Evolutionary conservation across 495 filamentous ascomycete genomes (phyloP), one percentile per base, ranked within the genome.

Genomic region (Cairneyella variabilis): DNA sequence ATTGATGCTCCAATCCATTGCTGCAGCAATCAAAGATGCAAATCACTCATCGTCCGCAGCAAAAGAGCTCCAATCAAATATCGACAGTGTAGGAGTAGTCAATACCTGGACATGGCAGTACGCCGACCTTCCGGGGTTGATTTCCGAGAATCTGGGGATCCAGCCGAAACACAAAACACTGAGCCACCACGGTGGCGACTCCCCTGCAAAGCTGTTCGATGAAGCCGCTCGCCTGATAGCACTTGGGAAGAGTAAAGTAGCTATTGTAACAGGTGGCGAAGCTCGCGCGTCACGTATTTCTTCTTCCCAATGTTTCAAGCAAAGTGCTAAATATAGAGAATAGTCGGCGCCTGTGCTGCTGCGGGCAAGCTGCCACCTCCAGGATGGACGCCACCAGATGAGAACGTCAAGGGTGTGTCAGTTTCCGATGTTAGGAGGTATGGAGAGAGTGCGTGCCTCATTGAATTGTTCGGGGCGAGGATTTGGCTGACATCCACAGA

Each of bases 91-190:
- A 32, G 64, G 68, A 37, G 71, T 82, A 5, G 78, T 83, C n/a
- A 60, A 60, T 20, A 79, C 71, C 4, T 83, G 79, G 78, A 81
- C 78, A 10, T 83, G 78, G 78, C 69, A 70, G 14, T 82, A 83
- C 61, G 51, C 64, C 0, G 72, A 83, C 54, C 61, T 80, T 1
- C 75, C 78, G 1, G 67, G 64, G 22, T 56, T 78, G 0, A 46
- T 83, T 17, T 60, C 65, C 0, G 25, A 71, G 41, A 65, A 67
- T 36, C 62, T 83, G 17, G 66, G 60, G 1, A 51, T 76, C 12
- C 47, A 64, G 7, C 63, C 71, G 2, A 64, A 59, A 18, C 69
- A 76, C 49, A 69, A 66, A 40, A 39, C 58, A 6, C 70, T 75
- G 37, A 77, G 68, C 46, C 69, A 73, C 9, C 78, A 83, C 66